Evolutionary conservation across 2,329 filamentous ascomycete genomes (phyloP).

Genomic region (Epicoccum sorghinum): DNA sequence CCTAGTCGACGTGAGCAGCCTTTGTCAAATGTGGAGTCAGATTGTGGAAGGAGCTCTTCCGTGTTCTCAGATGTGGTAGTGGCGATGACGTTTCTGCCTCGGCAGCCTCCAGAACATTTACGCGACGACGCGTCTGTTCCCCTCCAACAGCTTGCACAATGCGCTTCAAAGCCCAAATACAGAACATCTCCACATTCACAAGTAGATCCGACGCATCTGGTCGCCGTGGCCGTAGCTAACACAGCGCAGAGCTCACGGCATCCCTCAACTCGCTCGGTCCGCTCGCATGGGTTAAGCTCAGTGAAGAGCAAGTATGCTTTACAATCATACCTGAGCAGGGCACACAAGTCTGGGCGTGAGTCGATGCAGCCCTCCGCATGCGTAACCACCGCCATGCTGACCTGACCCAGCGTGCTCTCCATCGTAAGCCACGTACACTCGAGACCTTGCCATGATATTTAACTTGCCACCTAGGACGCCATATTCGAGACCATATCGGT

Average conservation of each 20-base stretch:
- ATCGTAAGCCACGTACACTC: slow-evolving; percentile 48
- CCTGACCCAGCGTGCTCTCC: slow-evolving; percentile 45
- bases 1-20: no score
- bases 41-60: no score
- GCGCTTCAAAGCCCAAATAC: slow-evolving; percentile 61
- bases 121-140: slow-evolving; percentile 18
- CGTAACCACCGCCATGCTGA: slow-evolving; percentile 25
- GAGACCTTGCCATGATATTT: slow-evolving; percentile 11
- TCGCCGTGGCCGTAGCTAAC: slow-evolving; percentile 1
- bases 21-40: no score
- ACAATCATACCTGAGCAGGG: slow-evolving; percentile 94
- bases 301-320: slow-evolving; percentile 86
- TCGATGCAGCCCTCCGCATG: slow-evolving; percentile 36
- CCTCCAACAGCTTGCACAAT: slow-evolving; percentile 42
- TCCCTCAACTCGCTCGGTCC: slow-evolving; percentile 73
- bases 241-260: slow-evolving; percentile 61
- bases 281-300: slow-evolving; percentile 88
- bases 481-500: slow-evolving; percentile 90
- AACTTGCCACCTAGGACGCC: slow-evolving; percentile 65
- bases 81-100: slow-evolving; percentile 16
- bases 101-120: slow-evolving; percentile 10
- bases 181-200: slow-evolving; percentile 59
- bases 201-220: slow-evolving; percentile 48
- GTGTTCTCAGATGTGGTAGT: no score
- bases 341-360: slow-evolving; percentile 94